phyloP scores from a whole-genome alignment of 139 green algal genomes.

The Chlamydomonas applanata region DNA sequence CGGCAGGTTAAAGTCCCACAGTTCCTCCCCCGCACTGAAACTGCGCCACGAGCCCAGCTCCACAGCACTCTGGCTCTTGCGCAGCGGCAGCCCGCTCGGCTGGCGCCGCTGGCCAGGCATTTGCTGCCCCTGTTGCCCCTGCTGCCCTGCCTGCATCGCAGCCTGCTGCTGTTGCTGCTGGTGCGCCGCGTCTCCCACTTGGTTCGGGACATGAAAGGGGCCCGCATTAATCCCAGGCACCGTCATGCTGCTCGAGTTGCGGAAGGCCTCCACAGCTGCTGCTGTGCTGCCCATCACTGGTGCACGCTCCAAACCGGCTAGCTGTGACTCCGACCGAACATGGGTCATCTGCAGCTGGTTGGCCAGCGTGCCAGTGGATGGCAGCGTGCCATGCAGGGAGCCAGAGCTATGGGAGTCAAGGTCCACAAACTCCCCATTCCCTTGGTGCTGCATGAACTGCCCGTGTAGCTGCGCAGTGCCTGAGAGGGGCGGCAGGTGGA shows the following conservation, averaged over 20 bases:
- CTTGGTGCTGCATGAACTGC: no score
- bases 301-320: neutral
- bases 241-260: no score
- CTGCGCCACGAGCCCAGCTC: constrained; percentile 35
- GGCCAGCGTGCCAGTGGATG: neutral
- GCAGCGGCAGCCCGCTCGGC: constrained; percentile 15
- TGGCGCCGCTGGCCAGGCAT: no score
- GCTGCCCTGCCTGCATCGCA: no score
- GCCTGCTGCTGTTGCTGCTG: no score
- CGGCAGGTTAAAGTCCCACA: no score
- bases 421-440: neutral
- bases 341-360: constrained; percentile 9
- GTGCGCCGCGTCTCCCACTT: no score
- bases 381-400: neutral
- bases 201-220: no score
- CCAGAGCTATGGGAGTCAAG: neutral
- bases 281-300: neutral
- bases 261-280: constrained; percentile 10
- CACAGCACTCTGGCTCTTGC: constrained; percentile 36
- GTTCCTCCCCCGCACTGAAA: neutral
- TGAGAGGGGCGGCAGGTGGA: no score
- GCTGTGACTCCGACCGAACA: constrained; percentile 1
- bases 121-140: no score
- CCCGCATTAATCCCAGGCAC: no score
- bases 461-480: no score